Evolutionary conservation across 2,329 filamentous ascomycete genomes (phyloP).

Genomic region (Sarocladiaceae sp.): DNA sequence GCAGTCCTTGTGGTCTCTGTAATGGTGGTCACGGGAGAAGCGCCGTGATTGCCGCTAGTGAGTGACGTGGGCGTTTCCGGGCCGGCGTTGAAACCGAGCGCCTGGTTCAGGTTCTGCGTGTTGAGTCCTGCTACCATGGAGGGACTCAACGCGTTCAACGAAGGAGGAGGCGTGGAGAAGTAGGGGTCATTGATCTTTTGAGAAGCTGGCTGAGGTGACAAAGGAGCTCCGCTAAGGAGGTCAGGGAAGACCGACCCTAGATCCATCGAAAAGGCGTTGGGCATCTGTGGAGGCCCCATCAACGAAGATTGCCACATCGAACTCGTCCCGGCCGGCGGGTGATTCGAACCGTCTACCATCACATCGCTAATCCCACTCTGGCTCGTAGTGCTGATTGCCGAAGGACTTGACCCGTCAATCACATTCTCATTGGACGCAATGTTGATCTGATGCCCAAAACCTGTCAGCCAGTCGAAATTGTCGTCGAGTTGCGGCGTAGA

Average conservation of each 20-base stretch:
- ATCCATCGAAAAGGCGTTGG: slow-evolving; percentile 69
- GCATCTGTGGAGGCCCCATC: slow-evolving; percentile 62
- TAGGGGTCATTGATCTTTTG: slow-evolving; percentile 68
- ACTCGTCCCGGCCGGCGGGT: slow-evolving; percentile 45
- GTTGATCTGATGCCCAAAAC: slow-evolving; percentile 71
- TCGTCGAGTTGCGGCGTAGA: slow-evolving; percentile 57
- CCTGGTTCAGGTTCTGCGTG: slow-evolving; percentile 55
- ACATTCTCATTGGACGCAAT: slow-evolving; percentile 70
- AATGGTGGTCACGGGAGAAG: slow-evolving; percentile 56
- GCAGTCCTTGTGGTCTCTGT: slow-evolving; percentile 58
- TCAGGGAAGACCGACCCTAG: slow-evolving; percentile 71
- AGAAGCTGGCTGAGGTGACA: slow-evolving; percentile 69
- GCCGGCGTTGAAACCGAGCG: slow-evolving; percentile 56
- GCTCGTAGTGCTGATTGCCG: slow-evolving; percentile 90
- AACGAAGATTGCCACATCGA: slow-evolving; percentile 66
- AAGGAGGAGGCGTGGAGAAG: slow-evolving; percentile 72
- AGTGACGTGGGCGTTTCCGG: slow-evolving; percentile 70
- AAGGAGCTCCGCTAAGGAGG: slow-evolving; percentile 61
- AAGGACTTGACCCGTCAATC: slow-evolving; percentile 89
- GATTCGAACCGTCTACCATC: slow-evolving; percentile 77
- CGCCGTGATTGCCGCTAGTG: slow-evolving; percentile 54
- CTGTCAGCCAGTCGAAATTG: slow-evolving; percentile 78
- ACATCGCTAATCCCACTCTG: slow-evolving; percentile 87
- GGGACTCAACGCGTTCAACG: slow-evolving; percentile 67
- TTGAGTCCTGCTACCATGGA: slow-evolving; percentile 61